Conservation (phyloP, 768 basidiomycete genomes). For the Tricholoma furcatifolium region DNA sequence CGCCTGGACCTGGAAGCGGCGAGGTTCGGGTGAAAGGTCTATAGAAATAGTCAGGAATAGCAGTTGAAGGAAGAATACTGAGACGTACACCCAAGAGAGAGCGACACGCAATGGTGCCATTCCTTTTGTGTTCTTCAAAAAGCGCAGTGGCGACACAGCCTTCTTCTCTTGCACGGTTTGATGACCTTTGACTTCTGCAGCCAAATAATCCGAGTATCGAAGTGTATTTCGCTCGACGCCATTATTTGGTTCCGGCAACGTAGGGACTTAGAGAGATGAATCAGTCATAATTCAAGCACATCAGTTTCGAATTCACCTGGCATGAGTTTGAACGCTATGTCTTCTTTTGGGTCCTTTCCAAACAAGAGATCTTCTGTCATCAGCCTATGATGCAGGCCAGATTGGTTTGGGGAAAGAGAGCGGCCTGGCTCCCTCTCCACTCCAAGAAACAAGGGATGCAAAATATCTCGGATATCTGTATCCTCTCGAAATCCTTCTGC, state of each 20-base stretch:
- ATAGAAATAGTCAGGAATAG: constrained; percentile 6
- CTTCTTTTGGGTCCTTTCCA: constrained; percentile 33
- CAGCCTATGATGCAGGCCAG: constrained; percentile 29
- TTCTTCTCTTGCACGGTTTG: background rate
- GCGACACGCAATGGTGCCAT: constrained; percentile 55
- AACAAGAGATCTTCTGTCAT: constrained; percentile 59
- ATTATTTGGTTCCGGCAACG: constrained; percentile 49
- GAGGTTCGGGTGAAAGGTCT: constrained; percentile 46
- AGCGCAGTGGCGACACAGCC: constrained; percentile 17
- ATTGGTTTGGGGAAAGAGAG: constrained; percentile 9
- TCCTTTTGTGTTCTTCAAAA: constrained; percentile 58
- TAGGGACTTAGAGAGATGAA: constrained; percentile 44
- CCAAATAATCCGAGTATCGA: constrained; percentile 7
- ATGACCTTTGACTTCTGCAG: background rate
- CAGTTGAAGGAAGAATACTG: background rate
- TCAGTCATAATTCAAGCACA: background rate
- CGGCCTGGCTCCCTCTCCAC: constrained; percentile 5
- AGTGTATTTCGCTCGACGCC: background rate
- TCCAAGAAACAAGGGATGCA: constrained; percentile 1
- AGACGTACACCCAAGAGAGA: constrained; percentile 65
- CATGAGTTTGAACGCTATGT: constrained; percentile 20
- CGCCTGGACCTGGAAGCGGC: constrained; percentile 13
- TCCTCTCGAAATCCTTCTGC: background rate
- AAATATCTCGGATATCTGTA: constrained; percentile 6
- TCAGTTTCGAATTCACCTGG: background rate